Evolutionary conservation across 208 protist genomes (phyloP), one percentile per base, ranked within the genome.

Genomic region (Balamuthia mandrillaris): DNA sequence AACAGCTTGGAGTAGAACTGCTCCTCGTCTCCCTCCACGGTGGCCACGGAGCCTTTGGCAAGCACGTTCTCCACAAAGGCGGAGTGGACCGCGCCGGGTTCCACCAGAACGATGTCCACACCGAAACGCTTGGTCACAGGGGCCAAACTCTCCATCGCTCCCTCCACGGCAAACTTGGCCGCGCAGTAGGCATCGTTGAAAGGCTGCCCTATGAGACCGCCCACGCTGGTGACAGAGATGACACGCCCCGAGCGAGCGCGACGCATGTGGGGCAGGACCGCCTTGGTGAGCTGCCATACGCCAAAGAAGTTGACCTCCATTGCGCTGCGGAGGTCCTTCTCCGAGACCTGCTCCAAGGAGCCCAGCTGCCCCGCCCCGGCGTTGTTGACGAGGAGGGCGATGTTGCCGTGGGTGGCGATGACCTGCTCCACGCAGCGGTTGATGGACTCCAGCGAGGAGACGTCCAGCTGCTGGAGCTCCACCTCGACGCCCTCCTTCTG

Each of bases 151-250:
- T 60, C 52, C 24, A 27, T 60, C 24, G n/a, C n/a, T 7, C 52
- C 52, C 52, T 60, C 52, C 2, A 75, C 66, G 5, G 66, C 66
- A 18, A 21, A 75, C 42, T 75, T 75, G 42, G 66, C 18, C 21
- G 66, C 66, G n/a, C 24, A 29, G 63, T 81, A 82, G 35, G 21
- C 3, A 14, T 39, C 66, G 12, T 58, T 39, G 6, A 54, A 31
- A 61, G 68, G 82, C 5, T 83, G 37, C 5, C 39, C n/a, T 3
- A 85, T 33, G 24, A 84, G 47, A 10, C 84, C 84, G 10, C 82
- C 72, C 24, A 87, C 72, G 49, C 84, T 87, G 51, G 42, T 60
- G 18, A 81, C 56, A 74, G 31, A 44, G 45, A 83, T 54, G 9
- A 87, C 52, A n/a, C 39, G 45, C 14, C 84, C 84, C 14, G 14